Base-by-base conservation (phyloP, 2,329 filamentous ascomycete genomes). In the Pestalotiopsis fici region DNA sequence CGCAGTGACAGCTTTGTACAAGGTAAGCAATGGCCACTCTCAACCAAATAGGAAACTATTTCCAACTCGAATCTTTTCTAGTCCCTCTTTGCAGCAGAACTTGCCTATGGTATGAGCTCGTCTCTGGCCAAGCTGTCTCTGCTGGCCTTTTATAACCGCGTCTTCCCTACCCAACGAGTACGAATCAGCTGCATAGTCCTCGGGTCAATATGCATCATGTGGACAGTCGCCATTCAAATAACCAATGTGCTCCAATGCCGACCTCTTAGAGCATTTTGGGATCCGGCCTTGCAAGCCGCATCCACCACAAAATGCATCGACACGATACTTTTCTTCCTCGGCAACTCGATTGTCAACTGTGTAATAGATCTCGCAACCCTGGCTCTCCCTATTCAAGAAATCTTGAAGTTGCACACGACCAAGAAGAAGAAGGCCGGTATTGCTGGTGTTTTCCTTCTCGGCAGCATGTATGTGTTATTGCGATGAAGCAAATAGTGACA, bases 51-150 rank as follows among this genome's bases (percentile, higher is more conserved):
- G n/a, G 43, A 21, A n/a, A 2, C 18, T 21, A n/a, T 50, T 35
- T 18, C 43, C 43, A 50, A 50, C 43, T 50, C 43, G 18, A 21
- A 50, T 50, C 7, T 7, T 50, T 7, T 21, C 7, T 43, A 62
- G 59, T 37, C 59, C 25, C 67, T 79, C 25, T 78, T 77, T 67
- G 73, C 80, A 4, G 43, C 25, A 12, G 59, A 65, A 63, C 3
- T 67, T 15, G 25, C 43, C 15, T 68, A 68, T 43, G 56, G 25
- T 31, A 21, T 50, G 11, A 66, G 67, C 56, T 70, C 69, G 7
- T 64, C 67, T 3, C 31, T 69, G 15, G 62, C 67, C 4, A 70
- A 70, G 27, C 63, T 70, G 13, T 60, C 65, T 2, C 62, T 70
- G 0, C 64, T 70, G 2, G 67, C 65, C n/a, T 66, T 69, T 39